Evolutionary conservation across 2,329 filamentous ascomycete species (phyloP), one percentile per base, ranked within the genome.

Genomic region (Thielaviopsis populi): DNA sequence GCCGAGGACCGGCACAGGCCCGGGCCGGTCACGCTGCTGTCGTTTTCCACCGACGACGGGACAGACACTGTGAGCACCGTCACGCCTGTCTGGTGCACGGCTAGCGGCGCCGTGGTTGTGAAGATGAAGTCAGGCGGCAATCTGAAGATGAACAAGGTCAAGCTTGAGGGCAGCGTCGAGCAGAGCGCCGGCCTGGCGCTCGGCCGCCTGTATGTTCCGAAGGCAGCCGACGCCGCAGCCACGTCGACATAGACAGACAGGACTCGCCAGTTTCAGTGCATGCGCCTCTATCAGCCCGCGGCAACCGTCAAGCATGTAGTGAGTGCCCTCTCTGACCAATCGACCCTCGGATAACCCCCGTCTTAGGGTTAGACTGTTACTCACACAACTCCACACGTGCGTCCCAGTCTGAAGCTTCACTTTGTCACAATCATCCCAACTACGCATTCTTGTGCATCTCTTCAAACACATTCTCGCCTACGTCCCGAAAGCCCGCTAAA

Each of bases 111-210:
- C 19, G 7, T 70, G 63, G 43, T 68, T 67, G 43, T 75, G n/a
- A 61, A 67, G 33, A 62, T 70, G 41, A 61, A 33, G 1, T 64
- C 67, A 1, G 68, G 67, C 1, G 66, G 48, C 1, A 67, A 70
- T 65, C 61, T 75, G 1, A 68, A 67, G n/a, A 69, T 75, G 4
- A 67, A 53, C 43, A 70, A 65, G 40, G 68, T 73, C 3, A 74
- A 73, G 62, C 71, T 74, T 30, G 73, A 74, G 50, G 73, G 73
- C 2, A 72, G 70, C 59, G 64, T 63, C 0, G 69, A 71, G 50
- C 69, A 70, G 59, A 63, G 66, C 54, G 72, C 72, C 1, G 68
- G 2, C 5, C 2, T 19, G 19, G 15, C 6, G 17, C 48, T 62
- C 37, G 22, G 56, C 40, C 27, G 22, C 24, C 40, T 58, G 40